Percentiles rank a stretch among this genome's conserved stretches.
Evolutionary conservation across 805 yeast genomes (phyloP).

Genomic region (Brettanomyces custersianus): DNA sequence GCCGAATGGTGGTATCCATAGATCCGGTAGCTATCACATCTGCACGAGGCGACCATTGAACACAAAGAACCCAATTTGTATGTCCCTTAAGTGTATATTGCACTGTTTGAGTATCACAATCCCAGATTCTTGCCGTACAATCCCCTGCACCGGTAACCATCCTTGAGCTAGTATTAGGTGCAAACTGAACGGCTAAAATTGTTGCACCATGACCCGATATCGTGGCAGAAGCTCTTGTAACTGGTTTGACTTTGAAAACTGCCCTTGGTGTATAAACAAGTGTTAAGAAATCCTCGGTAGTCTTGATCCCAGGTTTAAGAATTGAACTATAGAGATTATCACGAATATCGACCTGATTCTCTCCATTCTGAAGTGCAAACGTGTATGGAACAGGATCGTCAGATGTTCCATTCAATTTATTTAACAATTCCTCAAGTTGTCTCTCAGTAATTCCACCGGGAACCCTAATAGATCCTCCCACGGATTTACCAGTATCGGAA

Average conservation of each 20-base stretch:
- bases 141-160: constrained; percentile 97
- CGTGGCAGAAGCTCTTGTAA: constrained; percentile 84
- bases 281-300: constrained; percentile 90
- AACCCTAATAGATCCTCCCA: constrained; percentile 80
- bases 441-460: constrained; percentile 82
- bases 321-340: constrained; percentile 74
- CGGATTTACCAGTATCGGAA: constrained; percentile 79
- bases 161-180: constrained; percentile 77
- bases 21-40: constrained; percentile 89
- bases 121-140: constrained; percentile 94
- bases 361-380: constrained; percentile 55
- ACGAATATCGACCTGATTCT: constrained; percentile 59
- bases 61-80: constrained; percentile 88
- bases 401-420: constrained; percentile 57
- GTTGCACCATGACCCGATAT: constrained; percentile 96
- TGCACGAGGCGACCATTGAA: constrained; percentile 88
- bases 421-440: constrained; percentile 82
- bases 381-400: constrained; percentile 90
- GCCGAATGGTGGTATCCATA: constrained; percentile 81
- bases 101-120: constrained; percentile 91
- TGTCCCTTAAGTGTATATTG: constrained; percentile 75
- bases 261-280: constrained; percentile 92
- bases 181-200: constrained; percentile 83
- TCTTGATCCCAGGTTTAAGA: constrained; percentile 74
- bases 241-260: constrained; percentile 84